Evolutionary conservation across 139 green algal genomes (phyloP), one percentile per base, ranked within the genome.

Genomic region (Axilococcus clingmanii): DNA sequence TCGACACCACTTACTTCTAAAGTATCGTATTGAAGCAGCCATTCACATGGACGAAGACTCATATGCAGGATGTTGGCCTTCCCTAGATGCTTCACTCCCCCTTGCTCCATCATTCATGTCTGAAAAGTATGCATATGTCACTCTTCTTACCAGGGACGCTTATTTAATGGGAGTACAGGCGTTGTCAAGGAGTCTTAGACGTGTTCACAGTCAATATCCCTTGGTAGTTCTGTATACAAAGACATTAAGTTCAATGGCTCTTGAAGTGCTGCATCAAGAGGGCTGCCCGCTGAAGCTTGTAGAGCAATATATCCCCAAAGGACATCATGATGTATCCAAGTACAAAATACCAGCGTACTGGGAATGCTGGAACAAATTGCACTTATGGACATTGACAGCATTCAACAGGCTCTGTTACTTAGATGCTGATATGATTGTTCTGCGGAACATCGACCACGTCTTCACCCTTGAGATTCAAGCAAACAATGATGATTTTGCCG

Each of bases 371-470:
- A n/a, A 17, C 17, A 42, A 42, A 42, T 42, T 42, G 36, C 36
- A 17, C 17, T 17, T 42, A 17, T 42, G 17, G 17, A 17, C 17
- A 17, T 42, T 42, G 17, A n/a, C 17, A 42, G 36, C 17, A 17
- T 42, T n/a, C 36, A n/a, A 17, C 17, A 17, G 36, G 17, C 36
- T 42, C 17, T 42, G 36, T 17, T 42, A n/a, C 36, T 17, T 42
- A 42, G 54, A 62, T 32, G 55, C 55, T 19, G 55, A 62, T 46
- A 62, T 62, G 55, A 41, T 62, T 7, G 31, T 62, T 25, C 30
- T 43, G 28, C 20, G n/a, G 9, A 43, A 30, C 55, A 62, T 41
- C 2, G 55, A 62, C 42, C 55, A 62, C 41, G 35, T 62, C 14
- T 62, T 62, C 16, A 25, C 38, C 9, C 55, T 62, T n/a, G 46